These are phyloP conservation scores for Elongisporangium anandrum DNA, from an alignment of 352 stramenopile species.

Conservation along the genomic window DNA sequence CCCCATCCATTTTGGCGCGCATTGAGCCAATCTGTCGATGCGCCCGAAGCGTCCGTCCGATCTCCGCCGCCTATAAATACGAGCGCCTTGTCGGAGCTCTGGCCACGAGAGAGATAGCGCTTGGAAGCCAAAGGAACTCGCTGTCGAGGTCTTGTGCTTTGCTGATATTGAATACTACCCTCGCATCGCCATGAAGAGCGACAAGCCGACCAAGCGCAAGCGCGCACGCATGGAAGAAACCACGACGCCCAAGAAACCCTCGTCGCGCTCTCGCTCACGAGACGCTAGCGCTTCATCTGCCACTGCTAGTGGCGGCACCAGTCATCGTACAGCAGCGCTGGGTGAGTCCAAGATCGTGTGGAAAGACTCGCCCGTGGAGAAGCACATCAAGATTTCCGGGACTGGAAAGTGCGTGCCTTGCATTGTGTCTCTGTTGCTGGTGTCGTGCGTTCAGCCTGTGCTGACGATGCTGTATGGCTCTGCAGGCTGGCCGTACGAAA, in stretches of 20 bases:
- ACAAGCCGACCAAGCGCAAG: constrained; percentile 38
- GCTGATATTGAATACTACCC: neutral
- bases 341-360: constrained; percentile 59
- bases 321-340: constrained; percentile 7
- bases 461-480: neutral
- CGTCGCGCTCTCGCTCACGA: neutral
- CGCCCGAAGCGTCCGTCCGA: neutral
- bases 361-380: constrained; percentile 75
- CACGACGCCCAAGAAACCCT: constrained; percentile 14
- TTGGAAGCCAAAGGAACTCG: neutral
- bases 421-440: neutral
- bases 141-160: neutral
- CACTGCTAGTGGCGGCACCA: constrained; percentile 8
- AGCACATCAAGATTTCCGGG: constrained; percentile 73
- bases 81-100: too few relatives aligned
- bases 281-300: constrained; percentile 3
- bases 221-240: constrained; percentile 30
- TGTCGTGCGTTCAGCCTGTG: neutral
- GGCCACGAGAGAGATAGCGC: neutral
- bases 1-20: neutral
- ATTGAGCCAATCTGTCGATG: neutral
- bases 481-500: constrained; percentile 44
- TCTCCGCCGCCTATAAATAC: neutral
- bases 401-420: constrained; percentile 45
- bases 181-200: constrained; percentile 1